These are phyloP conservation scores for Lasiodiplodia theobromae DNA, from an alignment of 2,329 filamentous ascomycete genomes.

Conservation along the genomic window DNA sequence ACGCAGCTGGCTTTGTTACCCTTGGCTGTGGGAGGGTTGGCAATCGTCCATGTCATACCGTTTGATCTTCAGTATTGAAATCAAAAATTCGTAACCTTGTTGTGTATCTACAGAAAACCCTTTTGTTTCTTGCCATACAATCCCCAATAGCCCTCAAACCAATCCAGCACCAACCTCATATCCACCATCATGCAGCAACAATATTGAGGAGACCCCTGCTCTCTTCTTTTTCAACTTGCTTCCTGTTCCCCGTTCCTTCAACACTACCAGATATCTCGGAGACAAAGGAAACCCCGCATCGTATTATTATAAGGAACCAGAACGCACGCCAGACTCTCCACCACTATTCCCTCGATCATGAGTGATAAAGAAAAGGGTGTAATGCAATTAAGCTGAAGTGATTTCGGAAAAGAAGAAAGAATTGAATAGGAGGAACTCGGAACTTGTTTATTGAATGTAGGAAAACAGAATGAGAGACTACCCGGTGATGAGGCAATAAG, in stretches of 20 bases:
- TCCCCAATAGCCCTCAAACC: background rate
- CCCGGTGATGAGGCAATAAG: background rate
- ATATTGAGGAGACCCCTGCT: background rate
- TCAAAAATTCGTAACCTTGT: constrained; percentile 1
- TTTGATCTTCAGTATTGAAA: background rate
- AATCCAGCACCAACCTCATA: background rate
- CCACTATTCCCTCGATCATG: background rate
- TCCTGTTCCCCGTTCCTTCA: background rate
- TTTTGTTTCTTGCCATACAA: background rate
- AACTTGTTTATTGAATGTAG: background rate
- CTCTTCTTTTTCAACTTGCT: background rate
- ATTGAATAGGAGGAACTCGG: background rate
- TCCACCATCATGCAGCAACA: background rate
- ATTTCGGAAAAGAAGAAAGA: background rate
- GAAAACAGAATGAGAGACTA: background rate
- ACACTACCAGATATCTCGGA: constrained; percentile 14
- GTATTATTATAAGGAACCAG: background rate
- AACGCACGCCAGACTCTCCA: constrained; percentile 2
- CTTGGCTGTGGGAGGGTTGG: background rate
- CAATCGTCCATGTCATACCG: background rate
- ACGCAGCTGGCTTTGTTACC: background rate
- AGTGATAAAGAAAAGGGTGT: background rate
- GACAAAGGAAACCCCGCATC: background rate
- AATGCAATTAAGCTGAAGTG: constrained; percentile 1
- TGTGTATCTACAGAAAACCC: background rate